Percentiles rank a stretch among this genome's conserved stretches.
These are phyloP conservation scores for Pichia sp. DNA, from an alignment of 1,139 yeast species.

Conservation along the genomic window DNA sequence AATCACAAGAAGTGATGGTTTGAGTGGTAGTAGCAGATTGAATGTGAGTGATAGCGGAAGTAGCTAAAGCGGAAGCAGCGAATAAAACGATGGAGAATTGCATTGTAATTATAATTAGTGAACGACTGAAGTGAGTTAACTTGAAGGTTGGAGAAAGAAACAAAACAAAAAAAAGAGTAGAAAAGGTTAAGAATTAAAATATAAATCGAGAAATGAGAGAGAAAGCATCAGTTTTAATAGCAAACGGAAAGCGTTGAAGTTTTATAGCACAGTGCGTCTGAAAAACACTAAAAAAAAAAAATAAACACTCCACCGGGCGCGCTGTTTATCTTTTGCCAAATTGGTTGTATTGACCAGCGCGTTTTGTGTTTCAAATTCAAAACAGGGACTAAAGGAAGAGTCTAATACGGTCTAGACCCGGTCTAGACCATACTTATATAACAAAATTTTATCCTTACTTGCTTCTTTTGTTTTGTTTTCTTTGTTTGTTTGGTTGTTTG, in stretches of 20 bases:
- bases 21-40: constrained; percentile 7
- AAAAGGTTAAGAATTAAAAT: too few relatives aligned
- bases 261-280: background rate
- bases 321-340: background rate
- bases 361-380: too few relatives aligned
- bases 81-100: constrained; percentile 17
- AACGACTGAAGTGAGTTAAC: constrained; percentile 10
- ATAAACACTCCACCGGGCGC: background rate
- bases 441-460: too few relatives aligned
- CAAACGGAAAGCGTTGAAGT: background rate
- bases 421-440: too few relatives aligned
- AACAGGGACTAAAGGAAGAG: too few relatives aligned
- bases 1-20: constrained; percentile 16
- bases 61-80: constrained; percentile 17
- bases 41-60: constrained; percentile 8
- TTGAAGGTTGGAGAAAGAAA: background rate
- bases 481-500: too few relatives aligned
- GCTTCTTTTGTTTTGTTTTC: too few relatives aligned
- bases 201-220: background rate
- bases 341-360: too few relatives aligned
- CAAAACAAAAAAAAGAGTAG: background rate
- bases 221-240: background rate
- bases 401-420: too few relatives aligned
- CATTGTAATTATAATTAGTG: constrained; percentile 13
- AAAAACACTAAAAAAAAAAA: background rate